Evolutionary conservation across 2,329 filamentous ascomycete genomes (phyloP).

Genomic region (Exophiala aquamarina): DNA sequence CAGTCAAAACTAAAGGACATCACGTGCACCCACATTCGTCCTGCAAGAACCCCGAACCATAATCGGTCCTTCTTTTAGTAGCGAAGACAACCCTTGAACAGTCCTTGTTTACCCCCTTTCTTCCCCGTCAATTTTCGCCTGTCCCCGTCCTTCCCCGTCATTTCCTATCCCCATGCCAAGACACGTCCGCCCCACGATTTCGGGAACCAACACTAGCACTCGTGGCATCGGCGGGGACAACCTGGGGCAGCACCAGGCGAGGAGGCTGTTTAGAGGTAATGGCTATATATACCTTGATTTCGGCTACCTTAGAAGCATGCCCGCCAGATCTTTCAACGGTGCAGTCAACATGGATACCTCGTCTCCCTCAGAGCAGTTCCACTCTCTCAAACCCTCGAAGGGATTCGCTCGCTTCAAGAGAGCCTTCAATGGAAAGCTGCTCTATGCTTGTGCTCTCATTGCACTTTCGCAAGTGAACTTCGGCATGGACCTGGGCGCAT

Average conservation of each 20-base stretch:
- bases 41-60: background rate
- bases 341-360: background rate
- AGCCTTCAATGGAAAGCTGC: background rate
- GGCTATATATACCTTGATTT: background rate
- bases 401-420: background rate
- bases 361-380: background rate
- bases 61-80: background rate
- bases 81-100: background rate
- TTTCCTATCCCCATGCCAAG: background rate
- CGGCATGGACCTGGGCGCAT: conserved; percentile 32
- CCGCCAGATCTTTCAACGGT: background rate
- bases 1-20: no score
- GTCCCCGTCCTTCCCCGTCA: background rate
- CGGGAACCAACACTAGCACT: background rate
- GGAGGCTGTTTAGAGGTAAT: background rate
- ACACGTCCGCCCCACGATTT: background rate
- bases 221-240: background rate
- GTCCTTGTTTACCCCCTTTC: background rate
- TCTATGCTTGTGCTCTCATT: background rate
- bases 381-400: background rate
- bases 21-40: no score
- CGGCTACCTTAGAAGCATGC: background rate
- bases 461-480: background rate
- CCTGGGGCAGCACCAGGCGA: background rate
- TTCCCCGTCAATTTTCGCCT: background rate